These are phyloP conservation scores for Botrytis porri DNA, from an alignment of 2,329 filamentous ascomycete species.

Conservation along the genomic window DNA sequence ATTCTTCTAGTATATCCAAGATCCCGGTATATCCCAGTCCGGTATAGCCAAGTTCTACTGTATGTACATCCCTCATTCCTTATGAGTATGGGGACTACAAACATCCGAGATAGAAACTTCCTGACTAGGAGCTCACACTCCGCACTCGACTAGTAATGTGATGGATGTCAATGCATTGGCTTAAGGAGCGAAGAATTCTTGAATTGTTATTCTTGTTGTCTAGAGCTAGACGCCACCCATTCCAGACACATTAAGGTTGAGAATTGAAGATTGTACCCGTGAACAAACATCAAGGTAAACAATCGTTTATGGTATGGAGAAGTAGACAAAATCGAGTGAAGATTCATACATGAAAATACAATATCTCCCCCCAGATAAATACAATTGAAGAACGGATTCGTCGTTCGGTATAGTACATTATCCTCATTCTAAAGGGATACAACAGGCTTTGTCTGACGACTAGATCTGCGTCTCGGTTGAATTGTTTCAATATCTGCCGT, in stretches of 20 bases:
- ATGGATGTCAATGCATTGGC: background rate
- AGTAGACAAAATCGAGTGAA: background rate
- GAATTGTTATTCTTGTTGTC: background rate
- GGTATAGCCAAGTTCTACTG: too few relatives aligned
- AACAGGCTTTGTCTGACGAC: background rate
- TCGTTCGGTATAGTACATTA: background rate
- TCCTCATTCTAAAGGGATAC: background rate
- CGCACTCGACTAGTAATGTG: background rate
- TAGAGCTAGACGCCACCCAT: background rate
- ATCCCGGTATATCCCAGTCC: too few relatives aligned
- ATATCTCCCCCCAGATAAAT: background rate
- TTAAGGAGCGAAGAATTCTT: background rate
- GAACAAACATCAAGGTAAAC: background rate
- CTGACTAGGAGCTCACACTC: background rate
- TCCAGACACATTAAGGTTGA: background rate
- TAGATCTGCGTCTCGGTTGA: background rate
- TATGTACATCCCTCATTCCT: background rate
- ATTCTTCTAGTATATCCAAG: too few relatives aligned
- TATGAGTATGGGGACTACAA: background rate
- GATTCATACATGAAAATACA: background rate
- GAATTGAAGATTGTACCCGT: background rate
- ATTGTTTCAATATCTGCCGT: background rate
- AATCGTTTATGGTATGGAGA: background rate
- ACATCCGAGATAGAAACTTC: constrained; percentile 1
- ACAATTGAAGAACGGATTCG: background rate